These are phyloP conservation scores for Sporothrix schenckii DNA, from an alignment of 2,329 filamentous ascomycete genomes.

Conservation along the genomic window DNA sequence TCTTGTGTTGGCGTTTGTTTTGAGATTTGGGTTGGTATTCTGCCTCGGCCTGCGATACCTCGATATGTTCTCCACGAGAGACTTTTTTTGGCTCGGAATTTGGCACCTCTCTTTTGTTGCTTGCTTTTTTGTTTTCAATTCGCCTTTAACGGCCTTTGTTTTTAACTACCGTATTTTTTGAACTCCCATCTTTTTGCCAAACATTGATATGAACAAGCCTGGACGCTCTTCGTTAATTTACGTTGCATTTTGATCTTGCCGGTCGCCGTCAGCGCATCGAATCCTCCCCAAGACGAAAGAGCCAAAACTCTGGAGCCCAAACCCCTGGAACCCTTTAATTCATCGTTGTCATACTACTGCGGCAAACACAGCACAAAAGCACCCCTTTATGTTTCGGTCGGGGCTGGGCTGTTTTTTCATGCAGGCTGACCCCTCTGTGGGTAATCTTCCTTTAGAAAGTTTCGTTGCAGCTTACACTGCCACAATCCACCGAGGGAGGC, in stretches of 20 bases:
- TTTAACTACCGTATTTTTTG: not conserved
- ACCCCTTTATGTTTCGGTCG: not conserved
- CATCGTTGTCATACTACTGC: not conserved
- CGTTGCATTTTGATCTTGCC: not conserved
- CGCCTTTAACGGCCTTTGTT: not conserved
- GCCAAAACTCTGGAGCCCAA: not conserved
- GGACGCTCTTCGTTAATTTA: too few species aligned
- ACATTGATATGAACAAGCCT: not conserved
- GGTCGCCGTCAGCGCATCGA: not conserved
- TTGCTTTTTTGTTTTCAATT: not conserved
- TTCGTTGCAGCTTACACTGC: slow-evolving; percentile 10
- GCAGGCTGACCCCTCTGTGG: slow-evolving; percentile 15
- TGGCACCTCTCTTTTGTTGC: not conserved
- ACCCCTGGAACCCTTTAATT: not conserved
- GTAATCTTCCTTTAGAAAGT: not conserved
- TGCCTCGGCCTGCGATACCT: not conserved
- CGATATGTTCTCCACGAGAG: not conserved
- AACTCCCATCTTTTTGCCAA: slow-evolving; percentile 2
- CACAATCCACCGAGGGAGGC: slow-evolving; percentile 8
- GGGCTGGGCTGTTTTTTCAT: slow-evolving; percentile 6
- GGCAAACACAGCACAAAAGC: not conserved
- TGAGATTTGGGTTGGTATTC: not conserved
- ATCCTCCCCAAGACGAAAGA: not conserved
- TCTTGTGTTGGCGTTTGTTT: not conserved
- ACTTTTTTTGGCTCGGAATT: not conserved